Conservation (phyloP, 768 basidiomycete species). For the Boletus insuetus region DNA sequence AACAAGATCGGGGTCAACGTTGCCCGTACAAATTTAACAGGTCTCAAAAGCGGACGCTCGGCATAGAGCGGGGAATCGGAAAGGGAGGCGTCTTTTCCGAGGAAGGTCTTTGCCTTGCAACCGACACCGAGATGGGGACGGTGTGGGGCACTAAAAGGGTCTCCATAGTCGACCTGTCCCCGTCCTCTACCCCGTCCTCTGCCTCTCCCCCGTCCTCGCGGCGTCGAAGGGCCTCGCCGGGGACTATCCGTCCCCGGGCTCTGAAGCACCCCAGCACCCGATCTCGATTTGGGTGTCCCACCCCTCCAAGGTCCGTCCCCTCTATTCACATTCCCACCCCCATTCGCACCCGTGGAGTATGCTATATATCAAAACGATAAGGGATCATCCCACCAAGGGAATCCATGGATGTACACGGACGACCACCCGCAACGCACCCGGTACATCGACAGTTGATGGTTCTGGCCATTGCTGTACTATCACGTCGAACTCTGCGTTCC, state of each 20-base stretch:
- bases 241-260: conserved; percentile 11
- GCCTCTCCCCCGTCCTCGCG: conserved; percentile 25
- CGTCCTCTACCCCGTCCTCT: conserved; percentile 15
- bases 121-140: conserved; percentile 5
- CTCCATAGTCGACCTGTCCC: not conserved
- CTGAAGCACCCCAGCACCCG: conserved; percentile 9
- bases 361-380: not conserved
- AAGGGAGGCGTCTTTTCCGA: conserved; percentile 42
- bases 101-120: not conserved
- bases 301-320: conserved; percentile 2
- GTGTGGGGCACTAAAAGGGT: not conserved
- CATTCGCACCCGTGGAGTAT: conserved; percentile 1
- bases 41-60: conserved; percentile 62
- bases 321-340: not conserved
- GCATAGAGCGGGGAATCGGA: conserved; percentile 55
- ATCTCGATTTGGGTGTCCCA: conserved; percentile 8
- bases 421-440: conserved; percentile 17
- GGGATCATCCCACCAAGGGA: not conserved
- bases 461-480: conserved; percentile 25
- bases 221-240: conserved; percentile 5
- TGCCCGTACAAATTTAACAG: conserved; percentile 67
- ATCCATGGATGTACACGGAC: not conserved
- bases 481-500: conserved; percentile 21
- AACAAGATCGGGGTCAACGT: conserved; percentile 49
- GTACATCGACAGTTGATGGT: not conserved